phyloP scores from a whole-genome alignment of 176 grass and related monocot genomes.

The Phoenix roebelenii region DNA sequence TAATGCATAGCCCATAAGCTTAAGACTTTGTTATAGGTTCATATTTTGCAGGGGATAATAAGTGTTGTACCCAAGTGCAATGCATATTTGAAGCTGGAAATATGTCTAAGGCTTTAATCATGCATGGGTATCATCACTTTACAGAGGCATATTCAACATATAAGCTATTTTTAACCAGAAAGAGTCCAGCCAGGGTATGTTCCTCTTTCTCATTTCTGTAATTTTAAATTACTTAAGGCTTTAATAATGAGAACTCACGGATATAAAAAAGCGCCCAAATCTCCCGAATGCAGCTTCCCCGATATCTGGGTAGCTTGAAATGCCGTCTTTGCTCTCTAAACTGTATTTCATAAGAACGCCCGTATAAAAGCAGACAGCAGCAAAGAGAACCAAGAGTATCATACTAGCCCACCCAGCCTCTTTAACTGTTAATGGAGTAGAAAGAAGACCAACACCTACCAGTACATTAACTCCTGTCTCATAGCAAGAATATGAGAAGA shows the following conservation, averaged over 20 bases:
- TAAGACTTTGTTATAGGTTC: too few relatives aligned
- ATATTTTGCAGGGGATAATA: too few relatives aligned
- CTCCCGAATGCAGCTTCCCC: constrained; percentile 88
- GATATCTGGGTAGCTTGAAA: constrained; percentile 88
- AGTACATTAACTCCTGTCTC: constrained; percentile 71
- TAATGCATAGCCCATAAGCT: too few relatives aligned
- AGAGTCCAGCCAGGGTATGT: not conserved
- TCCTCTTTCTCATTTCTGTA: not conserved
- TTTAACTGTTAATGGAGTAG: constrained; percentile 65
- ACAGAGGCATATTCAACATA: too few relatives aligned
- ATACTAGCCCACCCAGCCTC: constrained; percentile 77
- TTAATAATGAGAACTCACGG: constrained; percentile 40
- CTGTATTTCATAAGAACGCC: constrained; percentile 72
- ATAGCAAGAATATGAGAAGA: constrained; percentile 4
- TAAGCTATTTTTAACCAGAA: too few relatives aligned
- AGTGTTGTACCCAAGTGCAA: too few relatives aligned
- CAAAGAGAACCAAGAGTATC: constrained; percentile 52
- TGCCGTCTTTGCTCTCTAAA: constrained; percentile 85
- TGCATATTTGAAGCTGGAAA: too few relatives aligned
- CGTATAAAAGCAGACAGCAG: constrained; percentile 67
- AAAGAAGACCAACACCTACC: constrained; percentile 86
- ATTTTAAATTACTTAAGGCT: not conserved
- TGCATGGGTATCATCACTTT: too few relatives aligned
- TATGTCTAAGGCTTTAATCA: too few relatives aligned
- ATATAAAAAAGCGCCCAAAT: constrained; percentile 70